A percentile compares a stretch with the other conserved stretches of the same genome.
These are phyloP conservation scores for Saccharata proteae DNA, from an alignment of 2,329 filamentous ascomycete genomes.

Conservation along the genomic window DNA sequence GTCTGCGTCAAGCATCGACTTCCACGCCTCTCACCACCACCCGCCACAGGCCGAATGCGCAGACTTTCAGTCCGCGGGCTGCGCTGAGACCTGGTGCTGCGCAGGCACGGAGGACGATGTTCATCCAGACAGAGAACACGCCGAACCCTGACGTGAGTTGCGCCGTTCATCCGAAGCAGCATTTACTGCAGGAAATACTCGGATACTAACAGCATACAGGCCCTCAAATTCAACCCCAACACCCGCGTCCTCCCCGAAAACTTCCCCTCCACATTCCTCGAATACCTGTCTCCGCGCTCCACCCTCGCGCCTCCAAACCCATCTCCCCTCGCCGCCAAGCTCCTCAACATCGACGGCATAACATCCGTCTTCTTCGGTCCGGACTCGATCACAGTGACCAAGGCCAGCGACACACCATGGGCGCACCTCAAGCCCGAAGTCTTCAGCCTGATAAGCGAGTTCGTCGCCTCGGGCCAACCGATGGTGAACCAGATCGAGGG, in stretches of 20 bases:
- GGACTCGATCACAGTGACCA: constrained; percentile 96
- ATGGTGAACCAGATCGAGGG: constrained; percentile 63
- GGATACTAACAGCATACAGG: constrained; percentile 24
- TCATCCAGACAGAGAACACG: constrained; percentile 93
- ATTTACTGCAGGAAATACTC: background rate
- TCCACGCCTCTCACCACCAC: constrained; percentile 20
- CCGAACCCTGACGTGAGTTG: constrained; percentile 75
- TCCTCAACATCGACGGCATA: constrained; percentile 92
- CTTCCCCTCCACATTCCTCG: constrained; percentile 66
- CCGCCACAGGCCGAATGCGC: constrained; percentile 19
- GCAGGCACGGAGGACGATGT: constrained; percentile 56
- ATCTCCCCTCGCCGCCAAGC: constrained; percentile 77
- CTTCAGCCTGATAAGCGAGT: constrained; percentile 89
- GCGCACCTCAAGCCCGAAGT: constrained; percentile 90
- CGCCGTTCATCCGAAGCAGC: background rate
- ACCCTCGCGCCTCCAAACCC: constrained; percentile 82
- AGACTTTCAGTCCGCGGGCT: constrained; percentile 14
- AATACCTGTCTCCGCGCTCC: constrained; percentile 80
- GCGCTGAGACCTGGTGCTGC: constrained; percentile 2
- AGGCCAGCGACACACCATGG: constrained; percentile 80
- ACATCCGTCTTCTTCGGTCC: constrained; percentile 85
- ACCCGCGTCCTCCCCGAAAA: constrained; percentile 67
- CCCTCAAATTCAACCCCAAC: constrained; percentile 92
- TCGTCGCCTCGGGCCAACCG: constrained; percentile 68
- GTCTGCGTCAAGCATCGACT: constrained; percentile 19